phyloP scores from a whole-genome alignment of 208 protist species.

The Acanthamoeba royreba region DNA sequence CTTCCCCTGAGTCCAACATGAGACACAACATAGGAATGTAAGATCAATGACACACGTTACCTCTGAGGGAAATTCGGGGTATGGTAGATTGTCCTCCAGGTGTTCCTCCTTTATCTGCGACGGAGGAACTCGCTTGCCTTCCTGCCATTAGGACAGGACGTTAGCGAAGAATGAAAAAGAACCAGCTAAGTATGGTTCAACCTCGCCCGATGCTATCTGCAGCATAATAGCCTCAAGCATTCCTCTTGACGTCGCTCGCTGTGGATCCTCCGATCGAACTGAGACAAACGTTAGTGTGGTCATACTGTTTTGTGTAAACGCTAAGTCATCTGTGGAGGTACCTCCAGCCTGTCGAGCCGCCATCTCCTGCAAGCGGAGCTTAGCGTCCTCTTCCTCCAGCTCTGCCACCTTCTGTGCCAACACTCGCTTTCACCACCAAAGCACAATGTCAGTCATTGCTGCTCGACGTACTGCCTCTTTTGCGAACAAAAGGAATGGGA shows the following conservation, averaged over 20 bases:
- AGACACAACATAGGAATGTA: too few relatives aligned
- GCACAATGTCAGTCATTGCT: neutral
- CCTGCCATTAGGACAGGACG: too few relatives aligned
- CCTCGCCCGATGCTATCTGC: neutral
- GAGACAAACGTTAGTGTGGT: too few relatives aligned
- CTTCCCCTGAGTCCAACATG: neutral
- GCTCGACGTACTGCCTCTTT: too few relatives aligned
- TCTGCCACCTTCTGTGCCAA: neutral
- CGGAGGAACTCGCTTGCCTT: too few relatives aligned
- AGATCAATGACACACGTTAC: neutral
- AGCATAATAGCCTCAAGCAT: neutral
- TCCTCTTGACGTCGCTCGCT: neutral
- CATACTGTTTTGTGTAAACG: too few relatives aligned
- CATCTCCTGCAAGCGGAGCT: neutral
- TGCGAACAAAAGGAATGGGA: neutral
- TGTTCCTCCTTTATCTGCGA: too few relatives aligned
- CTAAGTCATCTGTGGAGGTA: too few relatives aligned
- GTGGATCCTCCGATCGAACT: neutral
- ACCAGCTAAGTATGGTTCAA: too few relatives aligned
- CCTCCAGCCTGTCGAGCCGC: neutral
- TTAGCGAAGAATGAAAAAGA: too few relatives aligned
- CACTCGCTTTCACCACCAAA: neutral
- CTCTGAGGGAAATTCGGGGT: neutral
- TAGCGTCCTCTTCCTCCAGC: constrained; percentile 9
- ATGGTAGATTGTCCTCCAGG: neutral